Conservation (phyloP, 495 filamentous ascomycete genomes). For the Annulohypoxylon bovei region DNA sequence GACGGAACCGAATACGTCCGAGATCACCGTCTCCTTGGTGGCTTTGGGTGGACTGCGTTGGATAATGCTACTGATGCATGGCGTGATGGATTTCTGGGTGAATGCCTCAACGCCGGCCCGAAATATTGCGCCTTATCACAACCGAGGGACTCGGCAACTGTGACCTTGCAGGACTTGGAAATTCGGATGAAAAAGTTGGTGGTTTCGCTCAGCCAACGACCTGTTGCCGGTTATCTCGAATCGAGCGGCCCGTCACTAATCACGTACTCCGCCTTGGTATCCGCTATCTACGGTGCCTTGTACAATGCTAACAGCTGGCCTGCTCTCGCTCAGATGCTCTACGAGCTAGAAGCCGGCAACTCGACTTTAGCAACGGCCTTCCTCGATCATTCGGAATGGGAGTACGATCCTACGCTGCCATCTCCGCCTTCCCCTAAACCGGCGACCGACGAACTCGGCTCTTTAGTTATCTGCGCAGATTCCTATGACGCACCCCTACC, state of each 20-base stretch:
- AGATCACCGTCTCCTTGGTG: constrained; percentile 57
- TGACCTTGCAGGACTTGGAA: constrained; percentile 48
- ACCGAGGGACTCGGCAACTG: constrained; percentile 41
- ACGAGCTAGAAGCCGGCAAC: constrained; percentile 56
- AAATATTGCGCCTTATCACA: constrained; percentile 53
- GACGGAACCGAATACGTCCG: constrained; percentile 62
- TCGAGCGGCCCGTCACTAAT: constrained; percentile 52
- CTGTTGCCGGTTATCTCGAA: constrained; percentile 48
- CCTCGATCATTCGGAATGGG: constrained; percentile 51
- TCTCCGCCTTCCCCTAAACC: constrained; percentile 42
- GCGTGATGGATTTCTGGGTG: constrained; percentile 59
- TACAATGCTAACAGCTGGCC: constrained; percentile 57
- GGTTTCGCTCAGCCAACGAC: constrained; percentile 47
- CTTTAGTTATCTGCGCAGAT: constrained; percentile 57
- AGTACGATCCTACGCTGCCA: constrained; percentile 49
- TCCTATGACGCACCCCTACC: constrained; percentile 54
- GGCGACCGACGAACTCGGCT: constrained; percentile 48
- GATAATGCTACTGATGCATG: constrained; percentile 59
- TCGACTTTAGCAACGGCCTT: constrained; percentile 48
- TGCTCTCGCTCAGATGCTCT: constrained; percentile 49
- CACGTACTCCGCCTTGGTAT: constrained; percentile 54
- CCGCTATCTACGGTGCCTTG: constrained; percentile 51
- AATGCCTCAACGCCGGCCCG: constrained; percentile 58
- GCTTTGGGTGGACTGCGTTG: constrained; percentile 57
- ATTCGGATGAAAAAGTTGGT: constrained; percentile 51